Percentiles rank a stretch among this genome's conserved stretches.
phyloP scores from a whole-genome alignment of 805 yeast species.

The Blastobotrys americana region DNA sequence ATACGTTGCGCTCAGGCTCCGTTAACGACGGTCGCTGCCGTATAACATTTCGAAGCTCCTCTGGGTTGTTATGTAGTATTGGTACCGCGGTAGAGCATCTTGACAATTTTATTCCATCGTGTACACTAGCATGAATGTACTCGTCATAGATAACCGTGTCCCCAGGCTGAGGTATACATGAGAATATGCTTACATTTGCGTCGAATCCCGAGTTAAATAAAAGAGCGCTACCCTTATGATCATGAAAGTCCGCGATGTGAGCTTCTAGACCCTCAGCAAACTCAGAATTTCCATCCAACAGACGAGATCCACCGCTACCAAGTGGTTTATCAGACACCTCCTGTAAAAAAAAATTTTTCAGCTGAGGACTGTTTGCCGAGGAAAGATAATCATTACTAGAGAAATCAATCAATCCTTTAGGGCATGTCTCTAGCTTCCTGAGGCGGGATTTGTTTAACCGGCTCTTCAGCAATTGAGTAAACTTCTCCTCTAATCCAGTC shows the following conservation, averaged over 20 bases:
- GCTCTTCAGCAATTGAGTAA: background rate
- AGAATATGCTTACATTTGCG: constrained; percentile 20
- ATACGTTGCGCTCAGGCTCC: constrained; percentile 11
- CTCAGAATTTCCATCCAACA: constrained; percentile 22
- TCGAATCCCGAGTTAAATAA: constrained; percentile 24
- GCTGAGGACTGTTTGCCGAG: constrained; percentile 5
- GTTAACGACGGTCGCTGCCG: background rate
- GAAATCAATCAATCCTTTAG: constrained; percentile 15
- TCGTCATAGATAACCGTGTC: constrained; percentile 23
- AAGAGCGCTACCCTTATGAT: constrained; percentile 9
- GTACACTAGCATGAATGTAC: constrained; percentile 24
- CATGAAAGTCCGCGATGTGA: constrained; percentile 17
- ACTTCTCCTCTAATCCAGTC: background rate
- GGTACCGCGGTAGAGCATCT: constrained; percentile 9
- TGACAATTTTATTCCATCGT: constrained; percentile 22
- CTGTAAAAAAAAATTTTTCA: constrained; percentile 10
- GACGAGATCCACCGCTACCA: constrained; percentile 24
- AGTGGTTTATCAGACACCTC: constrained; percentile 8
- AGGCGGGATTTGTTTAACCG: constrained; percentile 6
- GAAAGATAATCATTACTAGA: constrained; percentile 23
- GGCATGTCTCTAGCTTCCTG: constrained; percentile 4
- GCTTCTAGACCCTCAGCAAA: constrained; percentile 17
- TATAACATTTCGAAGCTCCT: background rate
- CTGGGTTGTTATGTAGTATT: constrained; percentile 17
- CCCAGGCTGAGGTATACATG: constrained; percentile 20